Conservation (phyloP, 768 basidiomycete genomes). For the Porpolomopsis calyptriformis region DNA sequence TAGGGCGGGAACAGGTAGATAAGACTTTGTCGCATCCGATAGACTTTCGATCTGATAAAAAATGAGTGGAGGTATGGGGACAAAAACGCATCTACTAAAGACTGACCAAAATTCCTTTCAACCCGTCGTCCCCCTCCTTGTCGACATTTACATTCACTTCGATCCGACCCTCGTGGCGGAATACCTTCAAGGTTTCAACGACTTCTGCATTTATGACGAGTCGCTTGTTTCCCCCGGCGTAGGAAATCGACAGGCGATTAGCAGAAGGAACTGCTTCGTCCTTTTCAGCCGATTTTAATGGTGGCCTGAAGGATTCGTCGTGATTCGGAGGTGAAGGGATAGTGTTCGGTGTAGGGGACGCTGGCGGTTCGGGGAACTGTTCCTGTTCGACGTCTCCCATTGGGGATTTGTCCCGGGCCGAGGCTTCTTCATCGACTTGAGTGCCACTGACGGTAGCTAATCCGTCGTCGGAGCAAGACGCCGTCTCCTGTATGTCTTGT, state of each 20-base stretch:
- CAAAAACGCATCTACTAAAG: constrained; percentile 5
- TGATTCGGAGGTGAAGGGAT: constrained; percentile 33
- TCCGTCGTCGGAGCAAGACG: constrained; percentile 16
- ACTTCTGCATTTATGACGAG: constrained; percentile 84
- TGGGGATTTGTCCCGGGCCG: constrained; percentile 13
- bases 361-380: constrained; percentile 49
- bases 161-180: constrained; percentile 73
- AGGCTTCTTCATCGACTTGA: constrained; percentile 10
- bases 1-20: constrained; percentile 45
- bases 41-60: constrained; percentile 57
- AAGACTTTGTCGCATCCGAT: constrained; percentile 62
- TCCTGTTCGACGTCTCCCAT: constrained; percentile 28
- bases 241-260: constrained; percentile 89
- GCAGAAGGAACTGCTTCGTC: constrained; percentile 50
- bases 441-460: constrained; percentile 16
- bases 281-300: constrained; percentile 28
- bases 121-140: constrained; percentile 41
- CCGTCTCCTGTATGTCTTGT: constrained; percentile 21
- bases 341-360: constrained; percentile 45
- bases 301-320: constrained; percentile 33
- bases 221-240: constrained; percentile 78
- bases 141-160: constrained; percentile 63
- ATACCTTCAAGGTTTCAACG: constrained; percentile 72
- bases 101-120: constrained; percentile 72
- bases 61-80: constrained; percentile 7